Evolutionary conservation across 495 filamentous ascomycete genomes (phyloP).

Genomic region (Neurospora sp.): DNA sequence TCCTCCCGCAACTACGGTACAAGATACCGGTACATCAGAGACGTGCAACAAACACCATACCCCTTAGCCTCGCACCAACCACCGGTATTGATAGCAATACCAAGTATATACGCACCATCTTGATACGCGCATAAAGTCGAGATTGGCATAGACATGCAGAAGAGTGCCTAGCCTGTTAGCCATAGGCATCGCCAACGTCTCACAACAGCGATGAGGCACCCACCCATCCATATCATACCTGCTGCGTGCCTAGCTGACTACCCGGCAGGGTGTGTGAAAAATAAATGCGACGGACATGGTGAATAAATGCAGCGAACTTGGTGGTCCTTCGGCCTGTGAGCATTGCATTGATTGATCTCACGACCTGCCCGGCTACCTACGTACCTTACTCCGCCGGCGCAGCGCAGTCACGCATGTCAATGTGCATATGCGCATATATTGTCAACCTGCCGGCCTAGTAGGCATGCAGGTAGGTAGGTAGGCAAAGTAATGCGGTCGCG

Average conservation of each 20-base stretch:
- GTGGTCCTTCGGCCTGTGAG: not conserved
- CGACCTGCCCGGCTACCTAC: not conserved
- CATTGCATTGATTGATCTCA: not conserved
- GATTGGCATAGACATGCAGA: not conserved
- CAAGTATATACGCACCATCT: too few species aligned
- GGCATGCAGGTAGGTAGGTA: not conserved
- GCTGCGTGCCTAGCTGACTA: too few species aligned
- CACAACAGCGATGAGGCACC: not conserved
- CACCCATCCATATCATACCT: not conserved
- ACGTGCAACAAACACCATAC: too few species aligned
- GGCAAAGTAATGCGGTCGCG: not conserved
- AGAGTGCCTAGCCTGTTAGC: not conserved
- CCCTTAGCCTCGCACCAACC: too few species aligned
- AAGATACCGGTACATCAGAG: not conserved
- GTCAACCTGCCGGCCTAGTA: not conserved
- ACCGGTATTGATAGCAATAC: too few species aligned
- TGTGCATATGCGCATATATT: not conserved
- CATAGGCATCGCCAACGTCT: not conserved
- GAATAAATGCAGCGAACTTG: not conserved
- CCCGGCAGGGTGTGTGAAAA: not conserved
- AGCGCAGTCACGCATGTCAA: not conserved
- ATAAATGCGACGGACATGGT: not conserved
- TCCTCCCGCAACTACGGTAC: not conserved
- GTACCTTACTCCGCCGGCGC: not conserved
- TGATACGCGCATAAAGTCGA: not conserved